A percentile compares a stretch with the other conserved stretches of the same genome.
These are phyloP conservation scores for Populus hybrid DNA, from an alignment of 441 rosid species.

Conservation along the genomic window DNA sequence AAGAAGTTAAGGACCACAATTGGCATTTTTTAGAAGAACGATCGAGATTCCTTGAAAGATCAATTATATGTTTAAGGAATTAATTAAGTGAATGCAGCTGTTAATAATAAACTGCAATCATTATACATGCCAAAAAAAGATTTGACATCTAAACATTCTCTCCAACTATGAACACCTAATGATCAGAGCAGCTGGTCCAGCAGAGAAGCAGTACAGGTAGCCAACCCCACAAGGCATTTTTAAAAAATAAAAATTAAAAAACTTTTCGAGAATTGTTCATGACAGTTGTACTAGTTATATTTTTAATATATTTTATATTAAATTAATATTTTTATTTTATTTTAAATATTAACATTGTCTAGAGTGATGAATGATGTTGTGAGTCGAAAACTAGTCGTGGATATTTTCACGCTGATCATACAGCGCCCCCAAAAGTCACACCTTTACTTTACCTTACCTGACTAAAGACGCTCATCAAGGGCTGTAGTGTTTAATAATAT, in stretches of 20 bases:
- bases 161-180: not conserved
- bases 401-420: no score
- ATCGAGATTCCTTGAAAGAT: constrained; percentile 12
- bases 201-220: not conserved
- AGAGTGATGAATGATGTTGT: no score
- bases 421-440: no score
- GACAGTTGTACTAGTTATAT: no score
- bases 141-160: constrained; percentile 9
- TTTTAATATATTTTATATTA: no score
- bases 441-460: not conserved
- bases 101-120: constrained; percentile 21
- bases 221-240: constrained; percentile 7
- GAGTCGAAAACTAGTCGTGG: no score
- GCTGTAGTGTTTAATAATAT: not conserved
- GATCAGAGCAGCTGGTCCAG: not conserved
- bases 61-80: constrained; percentile 16
- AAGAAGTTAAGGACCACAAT: no score
- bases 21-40: not conserved
- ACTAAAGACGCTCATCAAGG: not conserved
- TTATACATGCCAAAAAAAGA: constrained; percentile 9
- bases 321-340: no score
- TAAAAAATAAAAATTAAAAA: no score
- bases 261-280: no score
- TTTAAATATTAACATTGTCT: no score
- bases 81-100: constrained; percentile 25